A percentile compares a stretch with the other conserved stretches of the same genome.
phyloP scores from a whole-genome alignment of 495 filamentous ascomycete species.

The Aspergillus sparsus region DNA sequence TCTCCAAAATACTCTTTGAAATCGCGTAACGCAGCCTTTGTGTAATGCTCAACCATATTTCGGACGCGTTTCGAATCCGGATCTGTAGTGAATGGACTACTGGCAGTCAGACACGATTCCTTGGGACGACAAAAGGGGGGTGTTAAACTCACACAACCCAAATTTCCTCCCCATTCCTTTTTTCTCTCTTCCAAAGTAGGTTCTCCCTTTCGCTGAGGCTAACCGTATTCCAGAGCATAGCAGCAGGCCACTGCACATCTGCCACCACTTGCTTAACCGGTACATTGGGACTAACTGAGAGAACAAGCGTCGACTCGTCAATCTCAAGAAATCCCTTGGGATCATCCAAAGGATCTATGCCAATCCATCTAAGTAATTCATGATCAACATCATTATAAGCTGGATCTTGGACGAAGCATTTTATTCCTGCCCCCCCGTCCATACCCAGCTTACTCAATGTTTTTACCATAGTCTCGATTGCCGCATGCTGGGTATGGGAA shows the following conservation, averaged over 20 bases:
- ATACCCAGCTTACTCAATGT: slow-evolving; percentile 8
- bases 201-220: slow-evolving; percentile 16
- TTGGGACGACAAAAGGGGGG: neutral
- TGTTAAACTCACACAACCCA: slow-evolving; percentile 25
- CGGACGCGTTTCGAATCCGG: slow-evolving; percentile 28
- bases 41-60: slow-evolving; percentile 26
- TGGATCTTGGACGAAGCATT: slow-evolving; percentile 36
- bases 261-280: slow-evolving; percentile 39
- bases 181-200: slow-evolving; percentile 18
- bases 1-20: slow-evolving; percentile 30
- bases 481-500: slow-evolving; percentile 27
- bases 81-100: slow-evolving; percentile 28
- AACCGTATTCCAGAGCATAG: slow-evolving; percentile 39
- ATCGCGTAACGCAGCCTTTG: slow-evolving; percentile 21
- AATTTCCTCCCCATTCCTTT: slow-evolving; percentile 20
- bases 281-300: slow-evolving; percentile 36
- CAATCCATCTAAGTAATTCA: slow-evolving; percentile 23
- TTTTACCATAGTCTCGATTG: slow-evolving; percentile 23
- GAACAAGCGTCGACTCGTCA: slow-evolving; percentile 31
- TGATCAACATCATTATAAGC: slow-evolving; percentile 28
- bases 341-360: slow-evolving; percentile 30
- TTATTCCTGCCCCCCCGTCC: slow-evolving; percentile 15
- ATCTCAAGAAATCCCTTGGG: slow-evolving; percentile 37
- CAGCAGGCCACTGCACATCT: slow-evolving; percentile 34
- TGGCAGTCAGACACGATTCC: neutral